These are phyloP conservation scores for Podochytrium sp. DNA, from an alignment of 192 early-diverging fungal species.

Conservation along the genomic window DNA sequence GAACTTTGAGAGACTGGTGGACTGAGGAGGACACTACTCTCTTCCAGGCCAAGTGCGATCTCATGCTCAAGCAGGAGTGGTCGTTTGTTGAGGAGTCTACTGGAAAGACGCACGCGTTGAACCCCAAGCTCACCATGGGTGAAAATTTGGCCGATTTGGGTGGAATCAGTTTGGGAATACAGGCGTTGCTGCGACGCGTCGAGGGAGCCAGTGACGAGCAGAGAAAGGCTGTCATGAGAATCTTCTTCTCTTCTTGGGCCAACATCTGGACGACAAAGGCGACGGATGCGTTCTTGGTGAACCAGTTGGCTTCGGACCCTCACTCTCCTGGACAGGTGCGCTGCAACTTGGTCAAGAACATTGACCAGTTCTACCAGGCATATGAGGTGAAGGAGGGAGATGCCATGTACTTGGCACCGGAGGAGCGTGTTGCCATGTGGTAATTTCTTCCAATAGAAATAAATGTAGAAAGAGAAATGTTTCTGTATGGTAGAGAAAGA, in stretches of 20 bases:
- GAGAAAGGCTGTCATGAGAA: not conserved
- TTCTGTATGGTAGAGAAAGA: too few species aligned
- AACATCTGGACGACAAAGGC: conserved; percentile 12
- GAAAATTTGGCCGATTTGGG: conserved; percentile 50
- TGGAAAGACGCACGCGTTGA: conserved; percentile 24
- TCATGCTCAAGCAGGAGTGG: conserved; percentile 14
- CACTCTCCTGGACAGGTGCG: conserved; percentile 2
- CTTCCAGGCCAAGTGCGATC: conserved; percentile 26
- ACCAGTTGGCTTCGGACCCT: conserved; percentile 19
- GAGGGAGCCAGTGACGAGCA: not conserved
- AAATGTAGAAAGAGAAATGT: too few species aligned
- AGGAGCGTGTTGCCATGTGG: conserved; percentile 23
- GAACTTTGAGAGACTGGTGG: conserved; percentile 46
- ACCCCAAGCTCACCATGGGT: conserved; percentile 27
- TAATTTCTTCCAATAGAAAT: not conserved
- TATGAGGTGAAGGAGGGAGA: conserved; percentile 23
- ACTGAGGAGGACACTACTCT: conserved; percentile 18
- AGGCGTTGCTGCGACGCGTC: not conserved
- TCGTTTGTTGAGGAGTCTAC: conserved; percentile 19
- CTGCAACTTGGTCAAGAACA: conserved; percentile 20
- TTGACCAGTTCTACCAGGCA: conserved; percentile 17
- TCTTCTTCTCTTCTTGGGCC: conserved; percentile 12
- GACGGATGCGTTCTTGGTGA: conserved; percentile 10
- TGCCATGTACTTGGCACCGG: conserved; percentile 8
- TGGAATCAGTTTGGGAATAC: conserved; percentile 25